These are phyloP conservation scores for Posidonia australis DNA, from an alignment of 106 monocot genomes.

Conservation along the genomic window DNA sequence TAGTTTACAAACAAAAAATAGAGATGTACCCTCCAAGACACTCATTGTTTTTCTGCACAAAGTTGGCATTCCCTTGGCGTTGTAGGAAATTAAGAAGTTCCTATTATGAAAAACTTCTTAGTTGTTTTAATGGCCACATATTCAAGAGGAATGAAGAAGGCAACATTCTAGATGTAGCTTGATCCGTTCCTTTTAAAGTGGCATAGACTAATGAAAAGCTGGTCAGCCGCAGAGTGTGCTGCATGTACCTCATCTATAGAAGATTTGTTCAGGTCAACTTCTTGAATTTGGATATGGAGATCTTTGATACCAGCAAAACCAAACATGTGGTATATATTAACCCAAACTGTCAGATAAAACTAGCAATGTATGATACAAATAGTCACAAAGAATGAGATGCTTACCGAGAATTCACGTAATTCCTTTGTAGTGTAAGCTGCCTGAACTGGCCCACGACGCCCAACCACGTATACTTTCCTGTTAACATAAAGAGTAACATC, in stretches of 20 bases:
- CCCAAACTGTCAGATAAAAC: background rate
- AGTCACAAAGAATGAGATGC: background rate
- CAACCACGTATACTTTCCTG: slow-evolving; percentile 83
- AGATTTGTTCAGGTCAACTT: slow-evolving; percentile 53
- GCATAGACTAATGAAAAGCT: background rate
- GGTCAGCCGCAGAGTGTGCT: background rate
- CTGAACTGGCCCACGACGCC: slow-evolving; percentile 90
- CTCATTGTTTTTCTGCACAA: too few species aligned
- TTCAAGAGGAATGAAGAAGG: too few species aligned
- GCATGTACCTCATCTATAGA: slow-evolving; percentile 73
- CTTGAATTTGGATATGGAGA: slow-evolving; percentile 48
- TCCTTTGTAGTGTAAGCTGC: slow-evolving; percentile 98
- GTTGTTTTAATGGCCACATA: too few species aligned
- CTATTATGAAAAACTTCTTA: too few species aligned
- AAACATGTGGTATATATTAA: background rate
- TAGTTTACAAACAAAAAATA: too few species aligned
- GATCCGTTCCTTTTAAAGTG: too few species aligned
- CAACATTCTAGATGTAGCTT: too few species aligned
- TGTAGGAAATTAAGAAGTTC: too few species aligned
- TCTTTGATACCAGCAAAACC: slow-evolving; percentile 58
- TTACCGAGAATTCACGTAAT: slow-evolving; percentile 86
- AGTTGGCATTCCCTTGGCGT: too few species aligned
- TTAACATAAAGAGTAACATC: slow-evolving; percentile 2
- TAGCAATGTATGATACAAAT: too few species aligned
- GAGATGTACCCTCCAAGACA: too few species aligned